A percentile compares a stretch with the other conserved stretches of the same genome.
Conservation (phyloP, 306 rosid species). For the Prunus mira region DNA sequence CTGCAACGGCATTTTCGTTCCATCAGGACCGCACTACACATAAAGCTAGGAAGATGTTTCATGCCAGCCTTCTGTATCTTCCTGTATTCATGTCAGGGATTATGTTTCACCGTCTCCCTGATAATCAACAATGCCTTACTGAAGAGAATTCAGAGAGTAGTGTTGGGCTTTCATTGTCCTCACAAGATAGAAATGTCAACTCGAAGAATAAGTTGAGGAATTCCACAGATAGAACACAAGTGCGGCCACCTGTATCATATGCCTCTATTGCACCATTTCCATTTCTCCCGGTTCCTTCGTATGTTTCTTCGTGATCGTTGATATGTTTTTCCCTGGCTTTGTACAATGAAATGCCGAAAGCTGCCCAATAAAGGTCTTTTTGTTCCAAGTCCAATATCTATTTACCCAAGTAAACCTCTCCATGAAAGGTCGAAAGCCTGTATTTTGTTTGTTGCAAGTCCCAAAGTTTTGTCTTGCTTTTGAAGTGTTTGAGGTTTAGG, state of each 20-base stretch:
- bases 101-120: constrained; percentile 66
- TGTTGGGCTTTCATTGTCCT: constrained; percentile 23
- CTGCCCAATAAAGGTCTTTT: background rate
- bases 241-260: constrained; percentile 74
- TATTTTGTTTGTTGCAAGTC: background rate
- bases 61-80: constrained; percentile 91
- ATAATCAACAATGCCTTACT: constrained; percentile 33
- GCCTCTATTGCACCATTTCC: constrained; percentile 91
- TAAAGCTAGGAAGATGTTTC: constrained; percentile 85
- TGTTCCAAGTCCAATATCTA: background rate
- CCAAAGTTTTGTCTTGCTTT: background rate
- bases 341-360: background rate
- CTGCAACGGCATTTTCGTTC: constrained; percentile 74
- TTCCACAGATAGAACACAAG: constrained; percentile 11
- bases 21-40: constrained; percentile 63
- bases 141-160: constrained; percentile 31
- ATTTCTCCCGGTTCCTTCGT: constrained; percentile 79
- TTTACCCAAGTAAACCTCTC: background rate
- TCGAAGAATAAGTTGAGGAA: constrained; percentile 24
- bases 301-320: constrained; percentile 28
- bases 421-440: background rate
- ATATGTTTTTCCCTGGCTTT: constrained; percentile 16
- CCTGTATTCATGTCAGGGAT: constrained; percentile 93
- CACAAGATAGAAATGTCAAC: constrained; percentile 22
- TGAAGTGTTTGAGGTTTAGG: background rate